Base-by-base conservation (phyloP, 257 asterid genomes). In the Hygrophila difformis region DNA sequence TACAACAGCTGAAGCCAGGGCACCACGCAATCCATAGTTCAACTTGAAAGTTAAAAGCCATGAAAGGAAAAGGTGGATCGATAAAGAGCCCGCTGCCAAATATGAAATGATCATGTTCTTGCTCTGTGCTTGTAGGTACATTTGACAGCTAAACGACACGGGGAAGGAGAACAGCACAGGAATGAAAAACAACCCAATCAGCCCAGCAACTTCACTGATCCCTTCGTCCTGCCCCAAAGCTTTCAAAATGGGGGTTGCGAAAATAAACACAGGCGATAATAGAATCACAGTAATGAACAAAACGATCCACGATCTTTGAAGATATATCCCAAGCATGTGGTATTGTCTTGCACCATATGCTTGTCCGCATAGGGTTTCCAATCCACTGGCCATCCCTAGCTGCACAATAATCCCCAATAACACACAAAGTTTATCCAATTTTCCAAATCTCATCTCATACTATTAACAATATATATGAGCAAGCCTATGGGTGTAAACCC, bases 371-470 rank as follows among this genome's bases (percentile, higher is more conserved):
- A 82, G 56, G 4, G 94, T 86, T 64, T 86, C 93, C 41, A 77
- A 61, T 46, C 93, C 96, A 51, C 81, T 86, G 1, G 96, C 85
- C 70, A 66, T 69, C 7, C 96, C 96, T 48, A 82, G 46, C 96
- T 86, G 75, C 72, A 53, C 4, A 43, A 22, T 56, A 9, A n/a
- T n/a, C n/a, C 7, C 29, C 3, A 42, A 18, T 14, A 12, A 18
- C n/a, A n/a, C n/a, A n/a, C n/a, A n/a, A n/a, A n/a, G n/a, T n/a
- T n/a, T n/a, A n/a, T n/a, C n/a, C n/a, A n/a, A n/a, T n/a, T n/a
- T n/a, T n/a, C n/a, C n/a, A 53, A 29, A 12, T 2, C 17, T 38
- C 39, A 11, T 17, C 19, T 8, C 13, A 2, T n/a, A 31, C 35
- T 34, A 13, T 9, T 18, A 5, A 26, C 4, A 26, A 26, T 26